Evolutionary conservation across 2,329 filamentous ascomycete genomes (phyloP).

Genomic region (Cryphonectria japonica): DNA sequence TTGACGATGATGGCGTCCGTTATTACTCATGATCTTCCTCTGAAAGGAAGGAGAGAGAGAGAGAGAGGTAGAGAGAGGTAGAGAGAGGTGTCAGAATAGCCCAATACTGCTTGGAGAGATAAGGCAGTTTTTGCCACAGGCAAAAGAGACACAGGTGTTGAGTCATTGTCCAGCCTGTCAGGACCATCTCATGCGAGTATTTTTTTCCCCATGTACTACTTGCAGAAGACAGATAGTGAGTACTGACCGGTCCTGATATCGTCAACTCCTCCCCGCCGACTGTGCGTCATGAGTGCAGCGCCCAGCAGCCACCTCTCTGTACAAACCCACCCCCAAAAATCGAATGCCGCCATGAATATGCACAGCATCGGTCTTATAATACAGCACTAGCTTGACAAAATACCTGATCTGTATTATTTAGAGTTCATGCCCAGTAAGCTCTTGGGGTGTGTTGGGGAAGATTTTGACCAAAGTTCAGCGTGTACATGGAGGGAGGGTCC

Average conservation of each 20-base stretch:
- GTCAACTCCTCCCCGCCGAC: background rate
- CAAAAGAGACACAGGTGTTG: too few species aligned
- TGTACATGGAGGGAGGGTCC: slow-evolving; percentile 4
- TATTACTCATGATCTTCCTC: background rate
- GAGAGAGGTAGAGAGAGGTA: background rate
- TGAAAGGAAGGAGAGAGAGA: too few species aligned
- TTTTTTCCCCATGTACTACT: too few species aligned
- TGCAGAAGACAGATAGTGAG: background rate
- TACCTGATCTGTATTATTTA: background rate
- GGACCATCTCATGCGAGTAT: background rate
- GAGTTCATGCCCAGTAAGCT: background rate
- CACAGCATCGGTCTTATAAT: background rate
- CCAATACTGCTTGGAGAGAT: background rate
- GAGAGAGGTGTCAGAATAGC: background rate
- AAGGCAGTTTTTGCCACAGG: background rate
- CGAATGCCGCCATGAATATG: too few species aligned
- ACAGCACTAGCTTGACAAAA: background rate
- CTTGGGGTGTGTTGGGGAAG: slow-evolving; percentile 1
- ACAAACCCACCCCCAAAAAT: background rate
- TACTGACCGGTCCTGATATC: background rate
- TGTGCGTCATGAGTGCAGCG: background rate
- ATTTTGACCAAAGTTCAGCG: background rate
- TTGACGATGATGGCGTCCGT: background rate
- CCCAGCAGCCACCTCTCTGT: background rate
- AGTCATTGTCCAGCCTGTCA: background rate